Evolutionary conservation across 2,329 filamentous ascomycete species (phyloP).

Genomic region (Mycosphaerelloides madeirae): DNA sequence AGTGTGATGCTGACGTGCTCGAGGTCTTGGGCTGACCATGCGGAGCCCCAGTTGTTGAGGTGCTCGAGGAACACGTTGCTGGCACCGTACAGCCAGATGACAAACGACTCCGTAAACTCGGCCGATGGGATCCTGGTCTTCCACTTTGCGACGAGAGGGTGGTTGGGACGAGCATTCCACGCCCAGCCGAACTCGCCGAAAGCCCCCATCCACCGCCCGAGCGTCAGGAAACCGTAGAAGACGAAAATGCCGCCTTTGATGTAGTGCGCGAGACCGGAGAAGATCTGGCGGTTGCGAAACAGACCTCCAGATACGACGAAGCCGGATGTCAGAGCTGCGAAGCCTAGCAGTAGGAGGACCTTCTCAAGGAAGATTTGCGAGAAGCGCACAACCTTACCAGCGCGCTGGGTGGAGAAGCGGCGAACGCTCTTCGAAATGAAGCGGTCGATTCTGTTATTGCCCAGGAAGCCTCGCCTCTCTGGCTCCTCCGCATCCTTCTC

Average conservation of each 20-base stretch:
- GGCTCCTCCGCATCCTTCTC: conserved; percentile 26
- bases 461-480: conserved; percentile 42
- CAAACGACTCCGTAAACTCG: conserved; percentile 82
- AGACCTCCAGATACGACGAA: conserved; percentile 75
- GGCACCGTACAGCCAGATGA: conserved; percentile 84
- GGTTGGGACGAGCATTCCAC: conserved; percentile 76
- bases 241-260: conserved; percentile 95
- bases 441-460: conserved; percentile 24
- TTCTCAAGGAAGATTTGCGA: conserved; percentile 68
- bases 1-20: conserved; percentile 91
- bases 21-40: conserved; percentile 73
- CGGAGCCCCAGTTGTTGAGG: conserved; percentile 64
- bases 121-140: conserved; percentile 62
- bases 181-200: conserved; percentile 92
- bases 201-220: conserved; percentile 85
- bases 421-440: conserved; percentile 23
- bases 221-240: conserved; percentile 80
- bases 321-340: conserved; percentile 66
- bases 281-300: conserved; percentile 58
- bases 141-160: conserved; percentile 57
- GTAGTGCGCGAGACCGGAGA: conserved; percentile 85
- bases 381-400: conserved; percentile 55
- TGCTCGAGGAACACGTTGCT: conserved; percentile 94
- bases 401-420: conserved; percentile 40
- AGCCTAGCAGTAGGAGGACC: conserved; percentile 71